Evolutionary conservation across 148 eudicot genomes (phyloP), one percentile per base, ranked within the genome.

Genomic region (Rhododendron molle): DNA sequence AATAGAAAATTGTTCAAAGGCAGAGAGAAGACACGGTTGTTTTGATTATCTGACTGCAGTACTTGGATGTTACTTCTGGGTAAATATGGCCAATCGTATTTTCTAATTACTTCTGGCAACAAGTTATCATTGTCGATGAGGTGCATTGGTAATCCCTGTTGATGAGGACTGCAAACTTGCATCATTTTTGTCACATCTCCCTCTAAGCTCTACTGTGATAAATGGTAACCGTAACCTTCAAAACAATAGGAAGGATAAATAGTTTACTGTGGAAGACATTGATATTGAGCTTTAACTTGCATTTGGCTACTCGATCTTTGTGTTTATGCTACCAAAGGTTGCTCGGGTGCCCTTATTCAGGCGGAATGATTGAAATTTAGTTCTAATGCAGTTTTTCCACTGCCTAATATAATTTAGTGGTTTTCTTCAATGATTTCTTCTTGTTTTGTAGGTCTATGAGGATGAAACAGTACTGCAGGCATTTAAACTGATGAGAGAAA

Each of bases 391-490:
- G 32, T 80, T 47, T 52, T 56, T 14, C 38, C 71, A 34, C 26
- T 23, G 28, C 1, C 8, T 54, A 20, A 1, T 36, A 9, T 21
- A 21, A 58, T 38, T 10, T 36, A 36, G 9, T 21, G 43, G 38
- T 81, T 20, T 58, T 13, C 60, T 15, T 58, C 18, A 56, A 21
- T 34, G 54, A 1, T 76, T 72, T 56, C 32, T 52, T 60, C 65
- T 26, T 62, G 46, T 56, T 54, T 43, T 78, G 46, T 85, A 96
- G 99, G 97, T 96, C 40, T 89, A 87, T 43, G 98, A 94, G 86
- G 95, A 96, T 85, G 98, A 96, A 73, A 96, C 98, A 20, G 99
- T 95, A 54, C 92, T 96, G 81, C 96, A 95, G 85, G 99, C 99
- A 26, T 96, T 95, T 83, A 94, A 92, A 87, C 90, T 94, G 85